Evolutionary conservation across 495 filamentous ascomycete species (phyloP).

Genomic region (Talaromyces thailandensis): DNA sequence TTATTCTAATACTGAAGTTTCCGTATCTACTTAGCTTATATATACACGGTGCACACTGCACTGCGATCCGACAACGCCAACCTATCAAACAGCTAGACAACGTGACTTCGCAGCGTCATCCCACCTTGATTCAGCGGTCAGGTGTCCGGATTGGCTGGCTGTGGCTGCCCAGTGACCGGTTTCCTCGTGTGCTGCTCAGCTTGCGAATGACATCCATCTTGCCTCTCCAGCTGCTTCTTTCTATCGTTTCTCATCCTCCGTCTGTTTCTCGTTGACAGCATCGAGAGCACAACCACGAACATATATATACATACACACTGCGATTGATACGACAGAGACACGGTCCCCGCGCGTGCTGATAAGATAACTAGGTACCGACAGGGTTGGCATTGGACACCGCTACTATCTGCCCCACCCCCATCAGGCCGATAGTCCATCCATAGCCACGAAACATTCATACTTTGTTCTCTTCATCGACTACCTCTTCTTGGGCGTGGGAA

Average conservation of each 20-base stretch:
- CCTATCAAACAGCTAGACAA: neutral
- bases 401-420: neutral
- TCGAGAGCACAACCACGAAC: neutral
- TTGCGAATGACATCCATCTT: neutral
- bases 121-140: neutral
- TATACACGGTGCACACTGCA: neutral
- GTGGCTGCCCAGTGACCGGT: neutral
- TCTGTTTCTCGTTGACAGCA: neutral
- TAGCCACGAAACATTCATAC: neutral
- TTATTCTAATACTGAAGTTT: neutral
- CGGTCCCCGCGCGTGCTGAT: neutral
- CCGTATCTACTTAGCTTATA: neutral
- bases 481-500: neutral
- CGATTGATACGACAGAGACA: neutral
- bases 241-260: neutral
- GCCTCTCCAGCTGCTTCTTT: neutral
- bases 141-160: neutral
- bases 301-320: neutral
- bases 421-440: neutral
- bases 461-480: constrained; percentile 5
- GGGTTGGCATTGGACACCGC: constrained; percentile 1
- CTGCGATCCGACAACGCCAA: neutral
- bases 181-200: neutral
- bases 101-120: neutral
- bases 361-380: constrained; percentile 1